Conservation (phyloP, 768 basidiomycete species). For the Boletus bicolor region DNA sequence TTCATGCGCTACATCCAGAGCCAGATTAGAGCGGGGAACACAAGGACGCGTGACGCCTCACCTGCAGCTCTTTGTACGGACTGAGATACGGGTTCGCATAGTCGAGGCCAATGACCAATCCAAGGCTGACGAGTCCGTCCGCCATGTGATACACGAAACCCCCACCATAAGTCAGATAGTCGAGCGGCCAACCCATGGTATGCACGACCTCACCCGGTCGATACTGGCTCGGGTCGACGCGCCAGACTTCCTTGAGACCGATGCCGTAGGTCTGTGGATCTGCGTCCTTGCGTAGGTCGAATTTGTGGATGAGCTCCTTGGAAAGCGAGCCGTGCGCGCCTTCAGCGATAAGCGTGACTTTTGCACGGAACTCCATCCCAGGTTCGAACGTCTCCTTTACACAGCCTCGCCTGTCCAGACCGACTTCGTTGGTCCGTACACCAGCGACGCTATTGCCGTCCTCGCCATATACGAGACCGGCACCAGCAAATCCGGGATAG, state of each 20-base stretch:
- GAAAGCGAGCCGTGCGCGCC: slow-evolving; percentile 92
- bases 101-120: slow-evolving; percentile 90
- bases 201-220: slow-evolving; percentile 80
- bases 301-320: slow-evolving; percentile 72
- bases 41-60: slow-evolving; percentile 30
- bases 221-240: slow-evolving; percentile 63
- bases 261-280: slow-evolving; percentile 96
- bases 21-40: slow-evolving; percentile 1
- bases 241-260: slow-evolving; percentile 97
- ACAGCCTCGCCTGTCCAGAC: slow-evolving; percentile 70
- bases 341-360: slow-evolving; percentile 89
- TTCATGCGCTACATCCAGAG: slow-evolving; percentile 67
- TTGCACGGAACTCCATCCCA: slow-evolving; percentile 93
- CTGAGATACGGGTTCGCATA: slow-evolving; percentile 91
- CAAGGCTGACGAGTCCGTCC: slow-evolving; percentile 83
- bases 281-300: slow-evolving; percentile 59
- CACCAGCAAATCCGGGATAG: slow-evolving; percentile 96
- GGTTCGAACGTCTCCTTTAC: slow-evolving; percentile 91
- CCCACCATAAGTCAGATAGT: slow-evolving; percentile 75
- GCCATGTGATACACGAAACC: slow-evolving; percentile 97
- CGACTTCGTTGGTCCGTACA: slow-evolving; percentile 91
- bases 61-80: slow-evolving; percentile 93
- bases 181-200: slow-evolving; percentile 92
- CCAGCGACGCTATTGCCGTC: slow-evolving; percentile 48
- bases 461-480: slow-evolving; percentile 68